These are phyloP conservation scores for Brasenia schreberi DNA, from an alignment of 164 flowering plant genomes.

Conservation along the genomic window DNA sequence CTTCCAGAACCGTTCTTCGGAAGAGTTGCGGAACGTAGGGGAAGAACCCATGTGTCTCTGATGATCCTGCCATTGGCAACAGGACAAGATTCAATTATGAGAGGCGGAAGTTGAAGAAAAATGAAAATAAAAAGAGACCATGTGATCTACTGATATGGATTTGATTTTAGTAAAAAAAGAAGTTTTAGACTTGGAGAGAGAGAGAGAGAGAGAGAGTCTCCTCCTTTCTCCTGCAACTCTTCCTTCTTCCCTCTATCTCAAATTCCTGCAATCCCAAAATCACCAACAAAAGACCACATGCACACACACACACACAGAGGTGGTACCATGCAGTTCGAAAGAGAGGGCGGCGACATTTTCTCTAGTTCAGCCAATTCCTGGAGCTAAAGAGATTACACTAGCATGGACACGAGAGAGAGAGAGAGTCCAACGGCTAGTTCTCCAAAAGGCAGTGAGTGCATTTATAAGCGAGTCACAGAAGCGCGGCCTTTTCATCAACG, in stretches of 20 bases:
- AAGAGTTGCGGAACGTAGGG: conserved; percentile 28
- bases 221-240: no score
- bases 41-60: conserved; percentile 27
- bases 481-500: background rate
- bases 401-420: conserved; percentile 6
- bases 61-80: conserved; percentile 18
- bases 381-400: conserved; percentile 9
- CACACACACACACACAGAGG: no score
- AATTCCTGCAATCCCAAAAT: no score
- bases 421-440: conserved; percentile 58
- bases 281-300: no score
- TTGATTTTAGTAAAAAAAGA: background rate
- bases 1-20: conserved; percentile 72
- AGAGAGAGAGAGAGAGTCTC: conserved; percentile 2
- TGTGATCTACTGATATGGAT: background rate
- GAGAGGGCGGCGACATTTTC: conserved; percentile 13
- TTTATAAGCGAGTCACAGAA: background rate
- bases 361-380: conserved; percentile 46
- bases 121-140: background rate
- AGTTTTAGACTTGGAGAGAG: background rate
- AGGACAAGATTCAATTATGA: background rate
- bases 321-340: conserved; percentile 24
- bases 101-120: background rate
- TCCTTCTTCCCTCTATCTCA: no score
- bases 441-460: background rate